Evolutionary conservation across 805 yeast genomes (phyloP).

Genomic region (Yamadazyma sp.): DNA sequence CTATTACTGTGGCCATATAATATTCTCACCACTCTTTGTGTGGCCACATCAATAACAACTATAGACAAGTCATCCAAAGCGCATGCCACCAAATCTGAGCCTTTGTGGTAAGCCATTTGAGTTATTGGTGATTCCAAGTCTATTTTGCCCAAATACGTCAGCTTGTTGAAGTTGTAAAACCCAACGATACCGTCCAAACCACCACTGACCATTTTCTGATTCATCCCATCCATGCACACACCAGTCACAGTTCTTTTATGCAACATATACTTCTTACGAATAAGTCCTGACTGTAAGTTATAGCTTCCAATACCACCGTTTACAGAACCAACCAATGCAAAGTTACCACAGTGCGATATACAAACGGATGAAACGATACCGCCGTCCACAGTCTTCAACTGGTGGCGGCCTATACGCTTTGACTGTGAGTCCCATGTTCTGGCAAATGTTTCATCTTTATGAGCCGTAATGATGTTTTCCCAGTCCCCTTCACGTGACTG

Average conservation of each 20-base stretch:
- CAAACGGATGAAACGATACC: constrained; percentile 74
- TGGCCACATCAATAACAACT: constrained; percentile 76
- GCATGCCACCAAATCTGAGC: constrained; percentile 82
- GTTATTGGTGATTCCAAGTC: constrained; percentile 77
- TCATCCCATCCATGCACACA: constrained; percentile 85
- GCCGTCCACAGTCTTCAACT: constrained; percentile 71
- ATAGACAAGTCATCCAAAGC: constrained; percentile 85
- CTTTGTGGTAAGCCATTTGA: constrained; percentile 69
- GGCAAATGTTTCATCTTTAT: constrained; percentile 78
- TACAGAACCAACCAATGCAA: constrained; percentile 87
- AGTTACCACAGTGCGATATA: constrained; percentile 92
- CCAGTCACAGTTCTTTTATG: constrained; percentile 88
- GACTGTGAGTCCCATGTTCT: constrained; percentile 85
- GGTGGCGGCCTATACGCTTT: constrained; percentile 77
- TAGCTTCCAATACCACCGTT: constrained; percentile 81
- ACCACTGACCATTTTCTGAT: constrained; percentile 78
- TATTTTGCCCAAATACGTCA: constrained; percentile 64
- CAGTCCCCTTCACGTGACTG: constrained; percentile 81
- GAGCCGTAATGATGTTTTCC: constrained; percentile 91
- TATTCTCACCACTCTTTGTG: constrained; percentile 81
- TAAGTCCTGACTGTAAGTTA: constrained; percentile 88
- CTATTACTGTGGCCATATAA: constrained; percentile 88
- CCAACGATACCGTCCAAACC: constrained; percentile 90
- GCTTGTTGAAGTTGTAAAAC: constrained; percentile 78
- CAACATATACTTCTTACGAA: constrained; percentile 65